These are phyloP conservation scores for Litchi chinensis DNA, from an alignment of 345 rosid species.

Conservation along the genomic window DNA sequence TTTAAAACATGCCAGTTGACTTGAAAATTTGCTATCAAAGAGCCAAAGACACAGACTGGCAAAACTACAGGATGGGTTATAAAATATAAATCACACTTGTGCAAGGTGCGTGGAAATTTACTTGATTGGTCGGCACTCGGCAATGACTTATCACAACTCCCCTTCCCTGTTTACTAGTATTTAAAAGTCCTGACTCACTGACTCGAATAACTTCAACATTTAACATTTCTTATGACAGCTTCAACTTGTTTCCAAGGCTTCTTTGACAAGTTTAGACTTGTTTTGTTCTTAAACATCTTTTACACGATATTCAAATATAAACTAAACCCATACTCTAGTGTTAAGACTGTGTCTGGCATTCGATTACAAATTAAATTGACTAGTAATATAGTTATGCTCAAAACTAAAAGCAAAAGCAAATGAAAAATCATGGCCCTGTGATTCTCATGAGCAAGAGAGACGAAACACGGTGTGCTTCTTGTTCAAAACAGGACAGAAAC, in stretches of 20 bases:
- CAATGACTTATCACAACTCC: neutral
- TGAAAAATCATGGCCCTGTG: neutral
- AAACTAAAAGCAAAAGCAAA: too few species aligned
- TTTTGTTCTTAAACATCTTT: too few species aligned
- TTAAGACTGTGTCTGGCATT: too few species aligned
- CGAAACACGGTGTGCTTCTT: too few species aligned
- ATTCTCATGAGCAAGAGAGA: too few species aligned
- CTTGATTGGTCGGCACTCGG: neutral
- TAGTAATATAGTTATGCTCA: too few species aligned
- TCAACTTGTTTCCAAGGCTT: neutral
- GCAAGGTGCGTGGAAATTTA: neutral
- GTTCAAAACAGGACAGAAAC: too few species aligned
- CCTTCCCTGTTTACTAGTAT: neutral
- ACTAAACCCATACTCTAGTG: too few species aligned
- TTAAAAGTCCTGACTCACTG: neutral
- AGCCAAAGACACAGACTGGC: neutral
- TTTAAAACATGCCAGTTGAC: conserved; percentile 4
- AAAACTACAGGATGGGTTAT: neutral
- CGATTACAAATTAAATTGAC: too few species aligned
- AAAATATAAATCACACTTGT: neutral
- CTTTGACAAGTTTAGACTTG: neutral
- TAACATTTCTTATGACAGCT: neutral
- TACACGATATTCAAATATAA: too few species aligned
- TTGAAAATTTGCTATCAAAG: neutral
- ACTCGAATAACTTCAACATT: neutral